phyloP scores from a whole-genome alignment of 768 basidiomycete species.

The Dictyophora rubrovolvata region DNA sequence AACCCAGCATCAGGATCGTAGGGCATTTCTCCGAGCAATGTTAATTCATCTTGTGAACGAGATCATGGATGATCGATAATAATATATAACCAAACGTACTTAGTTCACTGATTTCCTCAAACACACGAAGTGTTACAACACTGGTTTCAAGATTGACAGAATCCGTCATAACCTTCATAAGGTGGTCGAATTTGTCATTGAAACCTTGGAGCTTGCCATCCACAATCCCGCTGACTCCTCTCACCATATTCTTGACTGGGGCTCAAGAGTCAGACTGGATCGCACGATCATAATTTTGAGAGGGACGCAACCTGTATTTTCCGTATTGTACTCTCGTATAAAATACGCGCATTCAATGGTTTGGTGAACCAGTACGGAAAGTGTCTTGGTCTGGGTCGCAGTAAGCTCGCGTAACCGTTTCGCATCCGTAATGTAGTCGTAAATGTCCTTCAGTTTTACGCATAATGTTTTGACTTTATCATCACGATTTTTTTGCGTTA shows the following conservation, averaged over 20 bases:
- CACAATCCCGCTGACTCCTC: neutral
- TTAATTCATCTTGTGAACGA: neutral
- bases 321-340: slow-evolving; percentile 18
- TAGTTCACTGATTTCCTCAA: neutral
- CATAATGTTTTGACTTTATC: neutral
- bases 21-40: neutral
- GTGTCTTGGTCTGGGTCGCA: neutral
- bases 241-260: neutral
- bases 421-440: neutral
- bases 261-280: neutral
- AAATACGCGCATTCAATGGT: slow-evolving; percentile 23
- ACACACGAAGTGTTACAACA: neutral
- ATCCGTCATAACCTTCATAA: neutral
- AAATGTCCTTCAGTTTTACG: neutral
- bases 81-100: neutral
- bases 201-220: neutral
- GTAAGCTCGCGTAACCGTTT: neutral
- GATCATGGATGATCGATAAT: neutral
- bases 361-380: slow-evolving; percentile 14
- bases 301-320: neutral
- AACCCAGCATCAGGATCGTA: neutral
- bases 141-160: neutral
- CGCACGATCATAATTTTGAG: neutral
- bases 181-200: neutral
- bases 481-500: neutral